These are phyloP conservation scores for Pleurotus pulmonarius DNA, from an alignment of 768 basidiomycete species.

Conservation along the genomic window DNA sequence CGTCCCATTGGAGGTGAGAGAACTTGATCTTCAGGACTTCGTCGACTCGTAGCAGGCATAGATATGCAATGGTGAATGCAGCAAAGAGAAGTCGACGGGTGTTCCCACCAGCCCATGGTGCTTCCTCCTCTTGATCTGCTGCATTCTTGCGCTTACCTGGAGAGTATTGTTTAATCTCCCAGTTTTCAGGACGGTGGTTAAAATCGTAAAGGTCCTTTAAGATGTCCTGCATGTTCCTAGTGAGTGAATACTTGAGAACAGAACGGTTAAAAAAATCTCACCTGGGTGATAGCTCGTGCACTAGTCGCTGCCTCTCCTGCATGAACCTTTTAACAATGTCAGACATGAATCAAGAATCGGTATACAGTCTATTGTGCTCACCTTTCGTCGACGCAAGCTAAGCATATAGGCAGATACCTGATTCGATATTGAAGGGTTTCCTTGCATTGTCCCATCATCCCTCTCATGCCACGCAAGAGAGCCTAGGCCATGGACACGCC, in stretches of 20 bases:
- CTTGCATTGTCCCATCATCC: constrained; percentile 19
- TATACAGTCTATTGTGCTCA: constrained; percentile 1
- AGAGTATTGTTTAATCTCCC: constrained; percentile 9
- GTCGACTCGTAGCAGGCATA: constrained; percentile 28
- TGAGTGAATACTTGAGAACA: too few relatives aligned
- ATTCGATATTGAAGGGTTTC: constrained; percentile 25
- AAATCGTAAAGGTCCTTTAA: not conserved
- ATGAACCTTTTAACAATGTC: not conserved
- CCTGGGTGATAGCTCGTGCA: not conserved
- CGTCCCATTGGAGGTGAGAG: constrained; percentile 17
- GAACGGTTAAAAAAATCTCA: not conserved
- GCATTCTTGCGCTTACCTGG: constrained; percentile 9
- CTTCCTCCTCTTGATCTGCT: constrained; percentile 10
- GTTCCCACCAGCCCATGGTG: constrained; percentile 24
- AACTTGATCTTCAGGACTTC: constrained; percentile 30
- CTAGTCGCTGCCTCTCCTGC: constrained; percentile 1
- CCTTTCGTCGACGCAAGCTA: constrained; percentile 21
- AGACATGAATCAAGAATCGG: too few relatives aligned
- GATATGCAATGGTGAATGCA: constrained; percentile 28
- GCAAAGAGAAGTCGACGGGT: constrained; percentile 23
- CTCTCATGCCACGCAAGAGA: constrained; percentile 23
- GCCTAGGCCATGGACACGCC: constrained; percentile 17
- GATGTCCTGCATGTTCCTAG: not conserved
- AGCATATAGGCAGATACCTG: constrained; percentile 24
- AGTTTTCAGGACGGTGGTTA: not conserved